Conservation (phyloP, 2,329 filamentous ascomycete species). For the Elsinoe fawcettii region DNA sequence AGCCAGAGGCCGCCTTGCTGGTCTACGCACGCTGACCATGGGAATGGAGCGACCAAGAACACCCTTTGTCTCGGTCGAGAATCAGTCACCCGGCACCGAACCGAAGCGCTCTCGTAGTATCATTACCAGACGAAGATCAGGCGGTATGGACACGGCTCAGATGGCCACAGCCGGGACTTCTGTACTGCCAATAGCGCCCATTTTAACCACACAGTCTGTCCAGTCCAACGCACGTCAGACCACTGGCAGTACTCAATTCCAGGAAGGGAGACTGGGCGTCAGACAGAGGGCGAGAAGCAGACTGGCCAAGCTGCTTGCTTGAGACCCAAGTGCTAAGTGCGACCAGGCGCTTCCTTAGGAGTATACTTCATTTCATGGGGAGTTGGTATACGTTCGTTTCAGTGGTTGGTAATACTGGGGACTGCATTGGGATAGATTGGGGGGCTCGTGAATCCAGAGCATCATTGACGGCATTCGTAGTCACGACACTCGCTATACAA, state of each 20-base stretch:
- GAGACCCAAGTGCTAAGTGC: not conserved
- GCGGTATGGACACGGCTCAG: not conserved
- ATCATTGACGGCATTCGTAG: constrained; percentile 7
- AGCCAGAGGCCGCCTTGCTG: constrained; percentile 15
- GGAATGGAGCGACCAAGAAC: constrained; percentile 16
- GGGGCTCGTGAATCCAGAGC: not conserved
- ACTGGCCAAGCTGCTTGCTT: constrained; percentile 7
- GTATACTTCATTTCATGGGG: not conserved
- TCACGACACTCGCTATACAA: not conserved
- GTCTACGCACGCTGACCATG: constrained; percentile 17
- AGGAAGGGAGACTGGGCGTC: not conserved
- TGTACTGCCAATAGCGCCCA: not conserved
- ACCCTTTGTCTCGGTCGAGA: constrained; percentile 17
- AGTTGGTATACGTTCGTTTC: not conserved
- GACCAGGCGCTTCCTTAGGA: too few species aligned
- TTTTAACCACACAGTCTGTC: not conserved
- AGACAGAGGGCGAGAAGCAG: constrained; percentile 11
- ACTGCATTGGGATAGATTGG: not conserved
- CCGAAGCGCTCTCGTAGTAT: constrained; percentile 15
- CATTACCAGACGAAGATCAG: constrained; percentile 6
- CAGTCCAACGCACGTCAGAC: not conserved
- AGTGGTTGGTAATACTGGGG: not conserved
- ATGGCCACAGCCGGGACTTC: not conserved
- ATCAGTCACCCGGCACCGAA: not conserved
- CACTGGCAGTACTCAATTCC: not conserved